Evolutionary conservation across 202 grass and related monocot species (phyloP).

Genomic region (Panicum virgatum): DNA sequence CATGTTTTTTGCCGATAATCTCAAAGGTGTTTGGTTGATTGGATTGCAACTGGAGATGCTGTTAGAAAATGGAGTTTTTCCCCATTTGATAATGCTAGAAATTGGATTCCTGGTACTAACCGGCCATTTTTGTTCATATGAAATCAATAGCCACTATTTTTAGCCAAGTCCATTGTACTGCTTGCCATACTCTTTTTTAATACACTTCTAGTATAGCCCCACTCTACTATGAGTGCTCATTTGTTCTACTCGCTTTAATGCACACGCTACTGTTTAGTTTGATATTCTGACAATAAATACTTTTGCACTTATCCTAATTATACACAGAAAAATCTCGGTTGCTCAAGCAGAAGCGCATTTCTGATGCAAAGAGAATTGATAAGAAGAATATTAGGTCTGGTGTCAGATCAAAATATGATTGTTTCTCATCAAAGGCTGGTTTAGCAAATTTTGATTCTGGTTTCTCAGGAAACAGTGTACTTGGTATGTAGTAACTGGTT

Average conservation of each 20-base stretch:
- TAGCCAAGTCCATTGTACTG: neutral
- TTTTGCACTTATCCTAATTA: constrained; percentile 45
- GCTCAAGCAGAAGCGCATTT: constrained; percentile 76
- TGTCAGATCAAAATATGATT: constrained; percentile 79
- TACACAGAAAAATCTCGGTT: constrained; percentile 70
- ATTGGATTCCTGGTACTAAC: neutral
- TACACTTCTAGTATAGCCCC: constrained; percentile 30
- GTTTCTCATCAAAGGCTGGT: constrained; percentile 68
- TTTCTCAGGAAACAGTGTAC: constrained; percentile 59
- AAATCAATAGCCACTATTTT: neutral
- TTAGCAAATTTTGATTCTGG: constrained; percentile 77
- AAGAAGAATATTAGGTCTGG: constrained; percentile 76
- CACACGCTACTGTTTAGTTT: constrained; percentile 33
- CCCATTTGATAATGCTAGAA: neutral
- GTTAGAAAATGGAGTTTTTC: neutral
- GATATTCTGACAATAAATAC: constrained; percentile 47
- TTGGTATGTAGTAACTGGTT: constrained; percentile 66
- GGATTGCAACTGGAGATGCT: neutral
- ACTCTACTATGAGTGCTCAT: constrained; percentile 26
- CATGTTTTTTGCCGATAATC: neutral
- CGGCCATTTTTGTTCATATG: neutral
- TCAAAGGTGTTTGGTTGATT: no score
- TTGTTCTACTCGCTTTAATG: constrained; percentile 30
- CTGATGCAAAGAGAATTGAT: constrained; percentile 76
- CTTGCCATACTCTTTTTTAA: neutral